A percentile compares a stretch with the other conserved stretches of the same genome.
These are phyloP conservation scores for Gillenia trifoliata DNA, from an alignment of 306 rosid species.

Conservation along the genomic window DNA sequence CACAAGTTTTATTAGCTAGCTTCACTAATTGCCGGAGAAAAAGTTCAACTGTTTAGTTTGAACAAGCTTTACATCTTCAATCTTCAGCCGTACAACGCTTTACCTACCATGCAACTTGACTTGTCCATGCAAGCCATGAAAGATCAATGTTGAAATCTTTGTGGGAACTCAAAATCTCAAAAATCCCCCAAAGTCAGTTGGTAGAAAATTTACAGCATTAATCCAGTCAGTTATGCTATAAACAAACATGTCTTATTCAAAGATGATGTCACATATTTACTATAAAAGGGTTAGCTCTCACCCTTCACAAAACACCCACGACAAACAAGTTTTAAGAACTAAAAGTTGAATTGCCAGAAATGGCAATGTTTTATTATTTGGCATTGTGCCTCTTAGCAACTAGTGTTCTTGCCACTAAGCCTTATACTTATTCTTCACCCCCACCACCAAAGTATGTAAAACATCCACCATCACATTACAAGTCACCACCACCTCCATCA, in stretches of 20 bases:
- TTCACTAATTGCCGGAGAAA: background rate
- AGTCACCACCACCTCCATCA: background rate
- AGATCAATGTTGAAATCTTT: background rate
- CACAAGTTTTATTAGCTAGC: no score
- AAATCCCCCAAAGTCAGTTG: no score
- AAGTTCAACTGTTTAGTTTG: background rate
- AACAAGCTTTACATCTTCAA: background rate
- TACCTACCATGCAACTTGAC: background rate
- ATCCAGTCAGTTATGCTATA: background rate
- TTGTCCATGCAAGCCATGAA: background rate
- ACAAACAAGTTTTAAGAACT: background rate
- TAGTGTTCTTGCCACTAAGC: background rate
- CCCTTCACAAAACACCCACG: background rate
- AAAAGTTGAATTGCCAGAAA: background rate
- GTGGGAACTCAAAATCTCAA: background rate
- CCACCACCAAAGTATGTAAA: background rate
- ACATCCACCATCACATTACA: background rate
- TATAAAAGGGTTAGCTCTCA: background rate
- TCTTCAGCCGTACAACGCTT: background rate
- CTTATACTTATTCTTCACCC: background rate
- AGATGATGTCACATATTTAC: background rate
- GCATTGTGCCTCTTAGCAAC: constrained; percentile 6
- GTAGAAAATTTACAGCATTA: background rate
- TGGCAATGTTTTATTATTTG: background rate
- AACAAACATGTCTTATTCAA: background rate